Conservation (phyloP, 176 grass and related monocot species). For the Neostapfia colusana region DNA sequence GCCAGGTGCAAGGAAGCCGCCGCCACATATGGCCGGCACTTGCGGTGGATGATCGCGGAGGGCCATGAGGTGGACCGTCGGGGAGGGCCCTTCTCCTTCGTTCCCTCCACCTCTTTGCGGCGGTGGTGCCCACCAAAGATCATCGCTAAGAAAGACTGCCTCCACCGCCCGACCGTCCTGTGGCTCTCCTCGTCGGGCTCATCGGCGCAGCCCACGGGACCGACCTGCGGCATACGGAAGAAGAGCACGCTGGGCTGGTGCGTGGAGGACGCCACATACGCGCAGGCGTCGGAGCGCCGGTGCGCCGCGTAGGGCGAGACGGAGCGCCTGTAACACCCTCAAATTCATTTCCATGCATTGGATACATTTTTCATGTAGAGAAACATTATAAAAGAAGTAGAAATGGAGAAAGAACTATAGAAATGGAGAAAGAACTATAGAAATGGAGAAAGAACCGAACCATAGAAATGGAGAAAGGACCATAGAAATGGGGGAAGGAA, state of each 20-base stretch:
- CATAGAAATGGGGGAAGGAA: no score
- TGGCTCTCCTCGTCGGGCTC: not conserved
- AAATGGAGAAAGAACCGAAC: no score
- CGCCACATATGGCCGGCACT: slow-evolving; percentile 1
- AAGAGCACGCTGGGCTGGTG: slow-evolving; percentile 51
- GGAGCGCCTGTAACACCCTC: no score
- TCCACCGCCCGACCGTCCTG: not conserved
- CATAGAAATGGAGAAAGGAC: no score
- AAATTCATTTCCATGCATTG: no score
- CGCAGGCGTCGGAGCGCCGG: not conserved
- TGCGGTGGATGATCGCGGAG: slow-evolving; percentile 45
- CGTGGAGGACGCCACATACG: not conserved
- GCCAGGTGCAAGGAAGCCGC: slow-evolving; percentile 3
- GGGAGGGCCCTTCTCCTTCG: slow-evolving; percentile 17
- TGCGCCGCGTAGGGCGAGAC: slow-evolving; percentile 38
- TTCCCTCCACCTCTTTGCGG: not conserved
- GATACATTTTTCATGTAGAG: no score
- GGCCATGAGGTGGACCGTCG: slow-evolving; percentile 52
- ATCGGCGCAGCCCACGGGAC: no score
- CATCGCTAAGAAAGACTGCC: slow-evolving; percentile 28
- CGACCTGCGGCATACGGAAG: slow-evolving; percentile 66
- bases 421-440: no score
- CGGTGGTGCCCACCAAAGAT: slow-evolving; percentile 32
- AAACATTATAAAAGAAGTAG: no score
- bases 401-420: no score